A percentile compares a stretch with the other conserved stretches of the same genome.
Evolutionary conservation across 371 early-diverging fungal species (phyloP).

Genomic region (Batrachochytrium dendrobatidis): DNA sequence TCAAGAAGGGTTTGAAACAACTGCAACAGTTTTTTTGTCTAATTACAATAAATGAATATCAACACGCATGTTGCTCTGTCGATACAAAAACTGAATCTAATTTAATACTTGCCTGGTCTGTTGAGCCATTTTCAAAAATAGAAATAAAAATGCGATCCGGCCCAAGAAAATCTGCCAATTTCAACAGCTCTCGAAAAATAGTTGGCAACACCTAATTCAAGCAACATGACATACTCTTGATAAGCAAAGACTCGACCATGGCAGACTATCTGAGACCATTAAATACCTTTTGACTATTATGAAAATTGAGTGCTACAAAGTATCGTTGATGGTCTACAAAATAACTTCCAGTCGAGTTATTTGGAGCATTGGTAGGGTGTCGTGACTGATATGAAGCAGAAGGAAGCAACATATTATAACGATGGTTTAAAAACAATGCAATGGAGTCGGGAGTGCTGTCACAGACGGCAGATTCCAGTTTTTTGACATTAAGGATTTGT

Average conservation of each 20-base stretch:
- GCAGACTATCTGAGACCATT: neutral
- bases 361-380: too few relatives aligned
- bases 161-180: neutral
- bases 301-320: conserved; percentile 3
- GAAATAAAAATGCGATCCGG: conserved; percentile 1
- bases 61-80: too few relatives aligned
- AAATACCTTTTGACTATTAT: neutral
- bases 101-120: neutral
- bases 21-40: neutral
- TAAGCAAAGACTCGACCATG: too few relatives aligned
- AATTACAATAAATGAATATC: too few relatives aligned
- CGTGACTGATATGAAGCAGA: too few relatives aligned
- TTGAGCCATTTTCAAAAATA: conserved; percentile 3
- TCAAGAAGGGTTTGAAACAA: neutral
- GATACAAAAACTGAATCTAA: neutral
- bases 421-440: too few relatives aligned
- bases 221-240: too few relatives aligned
- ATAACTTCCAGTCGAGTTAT: too few relatives aligned
- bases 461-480: too few relatives aligned
- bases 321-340: neutral
- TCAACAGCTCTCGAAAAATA: neutral
- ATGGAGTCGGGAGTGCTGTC: too few relatives aligned
- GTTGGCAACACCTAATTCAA: neutral
- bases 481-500: too few relatives aligned
- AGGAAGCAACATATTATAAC: too few relatives aligned